A percentile compares a stretch with the other conserved stretches of the same genome.
Conservation (phyloP, 805 yeast genomes). For the Hanseniaspora guilliermondii region DNA sequence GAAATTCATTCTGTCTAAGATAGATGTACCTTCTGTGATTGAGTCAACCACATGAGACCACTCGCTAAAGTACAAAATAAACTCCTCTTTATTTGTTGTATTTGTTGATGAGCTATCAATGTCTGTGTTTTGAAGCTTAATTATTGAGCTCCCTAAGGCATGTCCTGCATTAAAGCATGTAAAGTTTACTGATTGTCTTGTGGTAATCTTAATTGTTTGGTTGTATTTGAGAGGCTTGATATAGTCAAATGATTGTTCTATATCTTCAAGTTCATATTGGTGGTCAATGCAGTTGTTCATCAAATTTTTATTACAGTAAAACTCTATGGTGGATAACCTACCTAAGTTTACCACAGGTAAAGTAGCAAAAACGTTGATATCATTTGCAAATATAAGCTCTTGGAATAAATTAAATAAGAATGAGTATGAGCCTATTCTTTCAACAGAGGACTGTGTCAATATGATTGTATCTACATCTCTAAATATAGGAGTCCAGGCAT, state of each 20-base stretch:
- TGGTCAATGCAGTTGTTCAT: conserved; percentile 58
- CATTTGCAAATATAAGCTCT: conserved; percentile 29
- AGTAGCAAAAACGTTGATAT: conserved; percentile 73
- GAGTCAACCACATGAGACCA: conserved; percentile 93
- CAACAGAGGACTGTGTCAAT: conserved; percentile 75
- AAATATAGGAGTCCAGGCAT: conserved; percentile 33
- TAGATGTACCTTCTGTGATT: conserved; percentile 59
- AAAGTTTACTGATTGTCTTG: conserved; percentile 44
- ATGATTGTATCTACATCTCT: conserved; percentile 52
- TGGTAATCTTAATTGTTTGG: conserved; percentile 50
- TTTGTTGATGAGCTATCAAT: background rate
- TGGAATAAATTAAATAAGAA: conserved; percentile 34
- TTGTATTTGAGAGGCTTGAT: conserved; percentile 61
- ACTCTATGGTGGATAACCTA: conserved; percentile 70
- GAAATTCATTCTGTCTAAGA: conserved; percentile 56
- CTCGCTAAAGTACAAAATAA: conserved; percentile 53
- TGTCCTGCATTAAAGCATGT: conserved; percentile 89
- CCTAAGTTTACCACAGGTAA: conserved; percentile 84
- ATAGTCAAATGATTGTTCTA: conserved; percentile 69
- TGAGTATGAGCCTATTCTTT: conserved; percentile 69
- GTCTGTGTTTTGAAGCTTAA: background rate
- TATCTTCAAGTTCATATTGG: conserved; percentile 51
- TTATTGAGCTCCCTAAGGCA: conserved; percentile 82
- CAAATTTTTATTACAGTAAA: conserved; percentile 58
- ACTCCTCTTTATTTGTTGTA: conserved; percentile 41